Conservation (phyloP, 2,329 filamentous ascomycete species). For the Sporothrix phasma region DNA sequence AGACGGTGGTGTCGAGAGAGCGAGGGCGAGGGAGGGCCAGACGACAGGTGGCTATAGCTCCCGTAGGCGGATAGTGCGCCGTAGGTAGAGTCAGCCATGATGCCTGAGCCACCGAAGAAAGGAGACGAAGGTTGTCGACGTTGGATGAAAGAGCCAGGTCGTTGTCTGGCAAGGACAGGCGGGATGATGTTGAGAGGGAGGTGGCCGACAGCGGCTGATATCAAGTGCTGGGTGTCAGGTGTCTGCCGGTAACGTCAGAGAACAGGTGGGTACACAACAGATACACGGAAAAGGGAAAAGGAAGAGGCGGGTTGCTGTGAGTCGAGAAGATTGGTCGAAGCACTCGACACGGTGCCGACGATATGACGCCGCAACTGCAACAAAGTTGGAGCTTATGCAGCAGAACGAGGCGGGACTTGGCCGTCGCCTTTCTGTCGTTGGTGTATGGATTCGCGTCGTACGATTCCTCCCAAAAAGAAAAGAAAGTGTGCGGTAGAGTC, state of each 20-base stretch:
- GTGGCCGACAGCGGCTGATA: not conserved
- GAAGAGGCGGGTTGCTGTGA: too few species aligned
- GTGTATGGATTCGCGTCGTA: too few species aligned
- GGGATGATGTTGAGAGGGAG: not conserved
- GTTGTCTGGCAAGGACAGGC: not conserved
- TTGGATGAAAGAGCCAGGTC: not conserved
- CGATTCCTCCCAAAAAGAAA: not conserved
- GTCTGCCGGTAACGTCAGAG: not conserved
- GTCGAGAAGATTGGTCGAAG: too few species aligned
- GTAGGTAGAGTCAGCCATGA: constrained; percentile 9
- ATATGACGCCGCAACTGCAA: not conserved
- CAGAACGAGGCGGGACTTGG: not conserved
- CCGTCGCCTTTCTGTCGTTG: not conserved
- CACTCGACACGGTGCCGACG: not conserved
- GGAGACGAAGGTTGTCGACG: not conserved
- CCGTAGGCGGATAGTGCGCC: not conserved
- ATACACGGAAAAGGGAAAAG: not conserved
- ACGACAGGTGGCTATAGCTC: constrained; percentile 18
- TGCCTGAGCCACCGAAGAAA: not conserved
- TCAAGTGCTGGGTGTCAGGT: not conserved
- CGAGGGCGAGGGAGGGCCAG: constrained; percentile 26
- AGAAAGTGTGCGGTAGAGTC: not conserved
- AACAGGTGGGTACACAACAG: not conserved
- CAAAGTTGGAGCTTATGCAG: not conserved
- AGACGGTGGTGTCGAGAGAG: constrained; percentile 15